Evolutionary conservation across 2,329 filamentous ascomycete species (phyloP).

Genomic region (Aspergillus clavatus): DNA sequence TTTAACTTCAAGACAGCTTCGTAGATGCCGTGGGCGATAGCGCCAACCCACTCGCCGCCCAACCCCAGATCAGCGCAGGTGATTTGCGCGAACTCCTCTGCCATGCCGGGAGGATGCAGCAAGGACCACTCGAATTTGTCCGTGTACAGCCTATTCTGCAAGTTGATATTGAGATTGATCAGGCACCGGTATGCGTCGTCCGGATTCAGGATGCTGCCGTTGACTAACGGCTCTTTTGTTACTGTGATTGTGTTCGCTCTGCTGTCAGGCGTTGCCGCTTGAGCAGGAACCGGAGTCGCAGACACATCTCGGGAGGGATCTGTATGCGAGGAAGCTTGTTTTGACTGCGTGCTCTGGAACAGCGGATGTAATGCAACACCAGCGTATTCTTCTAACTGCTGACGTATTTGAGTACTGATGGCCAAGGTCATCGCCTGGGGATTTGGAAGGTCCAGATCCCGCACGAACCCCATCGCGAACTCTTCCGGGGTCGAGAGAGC

Average conservation of each 20-base stretch:
- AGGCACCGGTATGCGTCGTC: conserved; percentile 95
- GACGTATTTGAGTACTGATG: conserved; percentile 90
- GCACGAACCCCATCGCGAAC: conserved; percentile 84
- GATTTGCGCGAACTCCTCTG: conserved; percentile 85
- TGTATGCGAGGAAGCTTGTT: conserved; percentile 23
- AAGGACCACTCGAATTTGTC: conserved; percentile 99
- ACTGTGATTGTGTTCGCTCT: conserved; percentile 23
- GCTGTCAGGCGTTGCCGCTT: conserved; percentile 56
- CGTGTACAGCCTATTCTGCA: conserved; percentile 85
- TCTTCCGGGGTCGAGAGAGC: conserved; percentile 89
- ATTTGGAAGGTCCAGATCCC: conserved; percentile 87
- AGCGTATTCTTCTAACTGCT: conserved; percentile 92
- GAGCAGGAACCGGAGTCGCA: conserved; percentile 48
- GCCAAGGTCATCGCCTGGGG: conserved; percentile 64
- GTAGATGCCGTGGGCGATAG: conserved; percentile 94
- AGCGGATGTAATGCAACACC: conserved; percentile 89
- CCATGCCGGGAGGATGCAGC: conserved; percentile 82
- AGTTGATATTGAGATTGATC: conserved; percentile 82
- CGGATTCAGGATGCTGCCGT: conserved; percentile 73
- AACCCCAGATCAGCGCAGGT: conserved; percentile 91
- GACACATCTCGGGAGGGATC: conserved; percentile 50
- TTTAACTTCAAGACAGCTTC: conserved; percentile 88
- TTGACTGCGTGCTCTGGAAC: conserved; percentile 57
- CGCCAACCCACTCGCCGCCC: conserved; percentile 86
- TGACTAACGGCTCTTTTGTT: conserved; percentile 43